These are phyloP conservation scores for Trametes punicea DNA, from an alignment of 768 basidiomycete genomes.

Conservation along the genomic window DNA sequence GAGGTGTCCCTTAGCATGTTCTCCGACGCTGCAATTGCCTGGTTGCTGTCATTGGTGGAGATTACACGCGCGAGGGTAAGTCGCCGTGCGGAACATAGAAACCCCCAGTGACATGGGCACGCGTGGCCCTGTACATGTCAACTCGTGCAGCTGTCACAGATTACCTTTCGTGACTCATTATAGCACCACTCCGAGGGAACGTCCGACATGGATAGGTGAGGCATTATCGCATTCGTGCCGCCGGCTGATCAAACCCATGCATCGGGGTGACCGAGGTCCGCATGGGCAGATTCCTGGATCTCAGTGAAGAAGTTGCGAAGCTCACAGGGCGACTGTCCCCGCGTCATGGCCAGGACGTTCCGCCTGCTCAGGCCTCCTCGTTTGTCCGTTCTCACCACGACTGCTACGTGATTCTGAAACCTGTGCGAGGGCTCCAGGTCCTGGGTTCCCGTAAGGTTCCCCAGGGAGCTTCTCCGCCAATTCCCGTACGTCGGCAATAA, in stretches of 20 bases:
- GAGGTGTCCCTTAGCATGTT: neutral
- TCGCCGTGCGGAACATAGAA: neutral
- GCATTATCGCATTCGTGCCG: conserved; percentile 1
- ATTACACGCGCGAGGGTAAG: neutral
- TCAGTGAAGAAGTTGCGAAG: conserved; percentile 12
- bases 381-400: conserved; percentile 16
- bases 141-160: neutral
- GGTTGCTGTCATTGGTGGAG: neutral
- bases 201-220: neutral
- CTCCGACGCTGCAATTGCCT: neutral
- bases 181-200: neutral
- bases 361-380: neutral
- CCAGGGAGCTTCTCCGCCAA: conserved; percentile 5
- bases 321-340: neutral
- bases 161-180: conserved; percentile 3
- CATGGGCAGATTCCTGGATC: conserved; percentile 9
- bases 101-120: neutral
- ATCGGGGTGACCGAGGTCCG: conserved; percentile 18
- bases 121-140: neutral
- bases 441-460: conserved; percentile 5
- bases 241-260: conserved; percentile 2
- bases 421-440: neutral
- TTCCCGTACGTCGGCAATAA: conserved; percentile 9
- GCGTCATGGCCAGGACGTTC: conserved; percentile 4
- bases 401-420: conserved; percentile 21